Evolutionary conservation across 495 filamentous ascomycete species (phyloP), one percentile per base, ranked within the genome.

Genomic region (Xylaria castorea): DNA sequence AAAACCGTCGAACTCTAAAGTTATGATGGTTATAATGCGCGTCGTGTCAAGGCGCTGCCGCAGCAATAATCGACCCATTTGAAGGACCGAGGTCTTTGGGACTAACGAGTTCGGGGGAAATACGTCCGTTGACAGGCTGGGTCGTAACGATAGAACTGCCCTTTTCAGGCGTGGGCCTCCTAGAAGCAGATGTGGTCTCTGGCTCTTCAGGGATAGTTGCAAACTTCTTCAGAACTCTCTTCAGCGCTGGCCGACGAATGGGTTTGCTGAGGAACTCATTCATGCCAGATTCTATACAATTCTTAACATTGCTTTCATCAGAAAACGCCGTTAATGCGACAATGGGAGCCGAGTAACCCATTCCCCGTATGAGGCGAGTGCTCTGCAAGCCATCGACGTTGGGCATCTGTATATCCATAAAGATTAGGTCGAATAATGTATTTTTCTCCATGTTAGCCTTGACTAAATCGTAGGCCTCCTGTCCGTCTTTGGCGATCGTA

Each of bases 351-450:
- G 88, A 90, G 78, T 95, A 98, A 16, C 95, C 95, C 83, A 95
- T 91, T 73, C 93, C 83, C 6, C 95, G 89, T 71, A 97, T 97
- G 20, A 96, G 85, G n/a, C 92, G 87, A 0, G 95, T 97, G 60
- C 91, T 94, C 79, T 97, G 89, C 32, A 97, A 86, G 5, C 95
- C 95, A 73, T 97, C 94, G 12, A 98, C 87, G 76, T 95, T 95
- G 22, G 95, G 95, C 95, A 98, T 98, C 85, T 95, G 85, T 58
- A 97, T 92, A 80, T 97, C 94, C 94, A 97, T 97, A 79, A 97
- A 95, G 58, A 97, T 96, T 18, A 97, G 83, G 74, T 95, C 90
- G 78, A 94, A 97, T 36, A 87, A 86, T 57, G 87, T 84, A 66
- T 89, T 86, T 38, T 88, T 86, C 44, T 91, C 89, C 92, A 97